Conservation (phyloP, 495 filamentous ascomycete genomes). For the Talaromyces trachyspermus region DNA sequence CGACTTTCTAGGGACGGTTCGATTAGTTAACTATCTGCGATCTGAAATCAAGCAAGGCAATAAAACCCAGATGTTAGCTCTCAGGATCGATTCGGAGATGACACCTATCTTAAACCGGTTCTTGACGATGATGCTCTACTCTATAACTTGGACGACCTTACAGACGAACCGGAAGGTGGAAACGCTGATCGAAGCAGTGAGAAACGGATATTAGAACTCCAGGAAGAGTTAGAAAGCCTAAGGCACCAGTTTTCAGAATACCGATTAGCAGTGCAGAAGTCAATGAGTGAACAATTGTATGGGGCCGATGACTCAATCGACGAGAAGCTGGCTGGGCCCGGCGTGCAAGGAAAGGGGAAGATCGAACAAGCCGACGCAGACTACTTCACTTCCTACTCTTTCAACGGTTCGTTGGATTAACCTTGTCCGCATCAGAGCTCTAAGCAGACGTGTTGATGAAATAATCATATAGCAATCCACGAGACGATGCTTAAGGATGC, state of each 20-base stretch:
- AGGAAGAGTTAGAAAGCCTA: conserved; percentile 58
- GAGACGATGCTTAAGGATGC: conserved; percentile 83
- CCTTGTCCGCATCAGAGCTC: conserved; percentile 12
- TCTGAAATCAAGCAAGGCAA: conserved; percentile 45
- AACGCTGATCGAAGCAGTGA: conserved; percentile 25
- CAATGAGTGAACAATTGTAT: conserved; percentile 63
- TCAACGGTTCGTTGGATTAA: conserved; percentile 48
- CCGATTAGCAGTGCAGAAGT: conserved; percentile 57
- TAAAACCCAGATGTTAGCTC: conserved; percentile 47
- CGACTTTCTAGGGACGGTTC: conserved; percentile 77
- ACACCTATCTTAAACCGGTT: conserved; percentile 71
- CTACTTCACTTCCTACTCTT: conserved; percentile 79
- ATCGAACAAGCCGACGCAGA: conserved; percentile 42
- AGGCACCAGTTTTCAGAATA: conserved; percentile 66
- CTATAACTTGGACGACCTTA: conserved; percentile 73
- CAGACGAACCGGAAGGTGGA: conserved; percentile 27
- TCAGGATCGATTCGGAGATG: conserved; percentile 56
- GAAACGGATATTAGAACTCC: conserved; percentile 57
- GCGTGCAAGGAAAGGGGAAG: conserved; percentile 15
- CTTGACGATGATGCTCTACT: conserved; percentile 87
- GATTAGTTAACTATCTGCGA: conserved; percentile 78
- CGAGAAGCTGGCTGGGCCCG: conserved; percentile 20
- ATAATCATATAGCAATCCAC: conserved; percentile 63
- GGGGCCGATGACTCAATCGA: conserved; percentile 27
- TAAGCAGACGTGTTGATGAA: too few relatives aligned